These are phyloP conservation scores for Mycena polygramma DNA, from an alignment of 768 basidiomycete species.

Conservation along the genomic window DNA sequence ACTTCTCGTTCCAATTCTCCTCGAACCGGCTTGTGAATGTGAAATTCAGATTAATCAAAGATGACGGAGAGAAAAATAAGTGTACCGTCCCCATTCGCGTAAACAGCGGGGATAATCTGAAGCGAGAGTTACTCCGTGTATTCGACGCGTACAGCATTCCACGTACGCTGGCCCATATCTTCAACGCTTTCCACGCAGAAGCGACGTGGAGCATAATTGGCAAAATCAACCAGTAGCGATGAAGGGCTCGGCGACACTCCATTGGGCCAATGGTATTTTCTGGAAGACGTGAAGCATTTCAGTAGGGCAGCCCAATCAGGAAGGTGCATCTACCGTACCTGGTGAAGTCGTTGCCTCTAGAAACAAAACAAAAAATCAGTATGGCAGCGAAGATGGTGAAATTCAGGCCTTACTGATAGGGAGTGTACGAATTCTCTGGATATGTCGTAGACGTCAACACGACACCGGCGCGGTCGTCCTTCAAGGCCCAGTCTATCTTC, in stretches of 20 bases:
- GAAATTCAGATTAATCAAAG: too few relatives aligned
- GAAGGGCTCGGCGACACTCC: neutral
- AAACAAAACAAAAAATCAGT: neutral
- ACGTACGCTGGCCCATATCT: neutral
- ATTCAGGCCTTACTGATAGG: neutral
- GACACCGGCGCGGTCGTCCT: neutral
- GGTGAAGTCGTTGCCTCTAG: neutral
- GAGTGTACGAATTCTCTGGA: neutral
- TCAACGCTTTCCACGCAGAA: neutral
- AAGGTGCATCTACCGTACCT: too few relatives aligned
- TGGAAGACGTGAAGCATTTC: too few relatives aligned
- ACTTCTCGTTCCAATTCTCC: too few relatives aligned
- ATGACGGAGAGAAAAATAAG: neutral
- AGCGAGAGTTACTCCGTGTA: neutral
- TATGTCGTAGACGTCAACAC: neutral
- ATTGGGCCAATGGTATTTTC: constrained; percentile 1
- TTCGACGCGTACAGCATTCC: neutral
- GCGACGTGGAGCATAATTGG: neutral
- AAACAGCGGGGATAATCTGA: neutral
- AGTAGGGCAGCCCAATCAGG: too few relatives aligned
- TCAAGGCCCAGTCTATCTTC: neutral
- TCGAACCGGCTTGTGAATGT: too few relatives aligned
- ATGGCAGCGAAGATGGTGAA: neutral
- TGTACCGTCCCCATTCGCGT: neutral
- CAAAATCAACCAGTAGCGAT: neutral